A percentile compares a stretch with the other conserved stretches of the same genome.
phyloP scores from a whole-genome alignment of 116 monocot species.

The Posidonia oceanica region DNA sequence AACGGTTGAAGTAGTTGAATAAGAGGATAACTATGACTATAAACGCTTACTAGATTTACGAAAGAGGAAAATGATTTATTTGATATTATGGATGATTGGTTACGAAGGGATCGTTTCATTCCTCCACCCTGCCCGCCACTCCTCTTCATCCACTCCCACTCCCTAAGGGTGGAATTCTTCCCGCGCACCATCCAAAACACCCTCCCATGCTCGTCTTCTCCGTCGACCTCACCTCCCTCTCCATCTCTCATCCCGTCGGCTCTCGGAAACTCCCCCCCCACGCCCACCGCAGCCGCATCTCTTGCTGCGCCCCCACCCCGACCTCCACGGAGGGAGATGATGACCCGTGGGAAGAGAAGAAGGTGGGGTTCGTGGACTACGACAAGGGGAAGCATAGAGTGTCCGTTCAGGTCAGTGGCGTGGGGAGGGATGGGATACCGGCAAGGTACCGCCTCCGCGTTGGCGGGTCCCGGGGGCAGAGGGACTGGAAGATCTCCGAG shows the following conservation, averaged over 20 bases:
- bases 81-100: too few relatives aligned
- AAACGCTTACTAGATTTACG: too few relatives aligned
- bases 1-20: too few relatives aligned
- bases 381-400: conserved; percentile 44
- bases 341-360: conserved; percentile 20
- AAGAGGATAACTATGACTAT: too few relatives aligned
- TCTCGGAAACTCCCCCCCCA: neutral
- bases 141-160: too few relatives aligned
- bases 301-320: neutral
- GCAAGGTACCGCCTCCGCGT: conserved; percentile 56
- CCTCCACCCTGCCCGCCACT: too few relatives aligned
- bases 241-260: neutral
- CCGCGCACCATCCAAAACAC: too few relatives aligned
- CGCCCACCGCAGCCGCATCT: neutral
- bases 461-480: conserved; percentile 40
- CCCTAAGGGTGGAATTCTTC: too few relatives aligned
- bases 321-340: neutral
- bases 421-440: conserved; percentile 52
- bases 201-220: too few relatives aligned
- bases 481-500: conserved; percentile 85
- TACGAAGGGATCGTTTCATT: too few relatives aligned
- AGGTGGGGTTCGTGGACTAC: conserved; percentile 61
- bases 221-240: neutral
- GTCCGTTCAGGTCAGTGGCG: conserved; percentile 45
- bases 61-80: too few relatives aligned